Base-by-base conservation (phyloP, 371 early-diverging fungal genomes). In the Mucor lusitanicus region DNA sequence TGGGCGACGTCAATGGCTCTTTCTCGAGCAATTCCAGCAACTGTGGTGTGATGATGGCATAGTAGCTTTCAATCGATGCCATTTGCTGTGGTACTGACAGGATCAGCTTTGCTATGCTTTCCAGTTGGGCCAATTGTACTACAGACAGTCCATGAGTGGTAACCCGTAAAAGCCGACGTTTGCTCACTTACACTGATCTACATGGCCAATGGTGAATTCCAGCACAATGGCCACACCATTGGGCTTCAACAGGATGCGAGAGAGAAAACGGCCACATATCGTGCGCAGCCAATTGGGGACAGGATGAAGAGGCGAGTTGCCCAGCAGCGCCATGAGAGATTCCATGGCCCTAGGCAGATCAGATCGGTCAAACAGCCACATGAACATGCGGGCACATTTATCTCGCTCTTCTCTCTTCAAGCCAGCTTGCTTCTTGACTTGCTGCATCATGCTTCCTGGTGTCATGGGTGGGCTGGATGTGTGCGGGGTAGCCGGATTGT, bases 1-100 rank as follows among this genome's bases (percentile, higher is more conserved):
- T 72, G 15, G 72, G 44, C 8, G 72, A 53, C 7, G 78, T 67
- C 13, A 42, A 70, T 35, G 53, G 62, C 57, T 64, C 75, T 58
- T 44, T 73, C 57, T 70, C 21, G 9, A 84, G 63, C n/a, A 84
- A 63, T 0, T 44, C 39, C 17, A 81, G 54, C 12, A 84, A 53
- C 62, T 90, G 90, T 1, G 90, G 87, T 19, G 86, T 79, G 60
- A 92, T 83, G 19, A 77, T 72, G 4, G 76, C 73, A 68, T 87
- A 90, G 68, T 92, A 92, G 11, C 71, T 75, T 75, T 88, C 87
- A 6, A 81, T 75, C 2, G 90, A 88, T 17, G 83, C 65, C 73
- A 83, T 82, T 70, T 89, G 89, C 54, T 76, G 79, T 13, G 90
- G 90, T 4, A 89, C 86, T n/a, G 91, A 84, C 6, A 88, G 71